These are phyloP conservation scores for Russula ochroleuca DNA, from an alignment of 768 basidiomycete species.

Conservation along the genomic window DNA sequence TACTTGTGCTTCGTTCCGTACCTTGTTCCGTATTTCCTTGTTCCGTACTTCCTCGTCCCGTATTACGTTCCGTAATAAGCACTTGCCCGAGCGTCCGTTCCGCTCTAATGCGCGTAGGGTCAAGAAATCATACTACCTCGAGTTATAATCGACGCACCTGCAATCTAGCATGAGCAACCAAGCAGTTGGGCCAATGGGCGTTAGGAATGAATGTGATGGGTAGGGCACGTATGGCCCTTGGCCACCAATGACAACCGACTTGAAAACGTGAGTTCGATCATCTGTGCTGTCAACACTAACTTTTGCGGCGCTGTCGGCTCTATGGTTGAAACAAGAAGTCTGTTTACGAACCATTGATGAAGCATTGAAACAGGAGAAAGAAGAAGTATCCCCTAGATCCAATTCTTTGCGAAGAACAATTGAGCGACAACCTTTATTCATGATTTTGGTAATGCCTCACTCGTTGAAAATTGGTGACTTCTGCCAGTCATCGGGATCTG, in stretches of 20 bases:
- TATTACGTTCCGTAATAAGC: too few relatives aligned
- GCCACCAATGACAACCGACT: slow-evolving; percentile 69
- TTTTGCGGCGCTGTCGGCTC: slow-evolving; percentile 31
- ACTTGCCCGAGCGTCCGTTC: slow-evolving; percentile 45
- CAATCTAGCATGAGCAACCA: slow-evolving; percentile 77
- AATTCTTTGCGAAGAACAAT: slow-evolving; percentile 45
- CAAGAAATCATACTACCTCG: slow-evolving; percentile 12
- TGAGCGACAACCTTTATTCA: not conserved
- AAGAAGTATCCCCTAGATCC: slow-evolving; percentile 86
- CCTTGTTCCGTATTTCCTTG: too few relatives aligned
- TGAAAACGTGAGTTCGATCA: slow-evolving; percentile 59
- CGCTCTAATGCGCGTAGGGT: slow-evolving; percentile 47
- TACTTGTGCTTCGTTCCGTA: too few relatives aligned
- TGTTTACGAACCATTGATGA: slow-evolving; percentile 60
- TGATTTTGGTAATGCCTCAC: slow-evolving; percentile 38
- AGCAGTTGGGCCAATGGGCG: slow-evolving; percentile 74
- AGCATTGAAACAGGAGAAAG: slow-evolving; percentile 92
- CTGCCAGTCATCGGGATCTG: slow-evolving; percentile 82
- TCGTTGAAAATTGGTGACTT: slow-evolving; percentile 62
- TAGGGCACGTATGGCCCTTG: slow-evolving; percentile 73
- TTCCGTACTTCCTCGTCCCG: too few relatives aligned
- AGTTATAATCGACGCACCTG: slow-evolving; percentile 47
- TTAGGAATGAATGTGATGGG: slow-evolving; percentile 78
- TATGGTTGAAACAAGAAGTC: slow-evolving; percentile 4
- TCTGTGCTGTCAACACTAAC: slow-evolving; percentile 72